Base-by-base conservation (phyloP, 768 basidiomycete species). In the Lentinula sp. region DNA sequence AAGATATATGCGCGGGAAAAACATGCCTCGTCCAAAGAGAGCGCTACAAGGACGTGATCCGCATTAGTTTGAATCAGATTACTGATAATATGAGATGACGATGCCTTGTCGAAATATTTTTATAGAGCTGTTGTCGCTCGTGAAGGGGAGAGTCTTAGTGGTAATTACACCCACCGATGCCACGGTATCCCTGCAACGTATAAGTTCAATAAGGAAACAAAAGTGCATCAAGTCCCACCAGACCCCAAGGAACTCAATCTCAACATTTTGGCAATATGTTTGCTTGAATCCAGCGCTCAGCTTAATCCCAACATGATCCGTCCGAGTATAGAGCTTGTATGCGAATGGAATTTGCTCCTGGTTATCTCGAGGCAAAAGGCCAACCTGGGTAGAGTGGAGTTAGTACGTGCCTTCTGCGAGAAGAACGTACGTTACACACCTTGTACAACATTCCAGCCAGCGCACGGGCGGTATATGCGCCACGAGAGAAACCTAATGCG, bases 211-310 rank as follows among this genome's bases (percentile, higher is more conserved):
- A 16, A 39, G 40, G 4, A 32, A 40, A 31, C 55, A 34, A 52
- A 43, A 1, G 37, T 45, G 21, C 43, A 5, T 16, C 65, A 15
- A 31, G 53, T 34, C 81, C 28, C 65, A 89, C 89, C 89, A 93
- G 51, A 90, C 85, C 1, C 91, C 91, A 51, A 94, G 70, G 58
- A 93, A 93, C 13, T 91, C 87, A n/a, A 93, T 78, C 18, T 78
- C 73, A 6, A 92, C 87, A n/a, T 74, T 70, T 37, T 76, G 80
- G 57, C 84, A 88, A 68, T 89, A 93, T 0, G 86, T 87, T 63
- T 77, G 68, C 72, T 91, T 93, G 72, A 90, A 94, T 9, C 86
- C 85, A 2, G 78, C 78, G 11, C 83, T 82, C 11, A 89, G 70
- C 23, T 71, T 57, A 6, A 78, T 57, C 4, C 81, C 80, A 1